phyloP scores from a whole-genome alignment of 2,329 filamentous ascomycete genomes.

The Sclerotinia sclerotiorum region DNA sequence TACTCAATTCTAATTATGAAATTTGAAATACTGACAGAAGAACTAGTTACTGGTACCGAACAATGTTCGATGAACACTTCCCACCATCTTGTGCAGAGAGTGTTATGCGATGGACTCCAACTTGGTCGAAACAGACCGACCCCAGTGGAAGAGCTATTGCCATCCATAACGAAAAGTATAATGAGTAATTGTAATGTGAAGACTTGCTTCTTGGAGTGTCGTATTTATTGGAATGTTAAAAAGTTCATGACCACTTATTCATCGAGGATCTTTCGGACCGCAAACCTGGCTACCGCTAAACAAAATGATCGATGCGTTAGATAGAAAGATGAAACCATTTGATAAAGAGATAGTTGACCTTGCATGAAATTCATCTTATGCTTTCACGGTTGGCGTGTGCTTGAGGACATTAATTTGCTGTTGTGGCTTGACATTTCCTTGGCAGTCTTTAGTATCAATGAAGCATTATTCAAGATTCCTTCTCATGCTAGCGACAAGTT shows the following conservation, averaged over 20 bases:
- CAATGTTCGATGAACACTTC: conserved; percentile 99
- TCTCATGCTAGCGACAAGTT: not conserved
- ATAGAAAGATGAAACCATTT: conserved; percentile 24
- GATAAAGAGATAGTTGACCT: conserved; percentile 17
- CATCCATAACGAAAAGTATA: conserved; percentile 74
- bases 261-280: not conserved
- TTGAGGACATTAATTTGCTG: not conserved
- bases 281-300: not conserved
- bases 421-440: not conserved
- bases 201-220: conserved; percentile 1
- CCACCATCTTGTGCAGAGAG: conserved; percentile 86
- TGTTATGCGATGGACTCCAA: conserved; percentile 95
- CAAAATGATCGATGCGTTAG: conserved; percentile 17
- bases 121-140: conserved; percentile 94
- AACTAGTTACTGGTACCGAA: conserved; percentile 86
- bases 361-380: conserved; percentile 11
- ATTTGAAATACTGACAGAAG: not conserved
- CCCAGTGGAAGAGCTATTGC: conserved; percentile 84
- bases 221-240: conserved; percentile 9
- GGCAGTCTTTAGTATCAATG: not conserved
- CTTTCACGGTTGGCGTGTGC: not conserved
- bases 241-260: not conserved
- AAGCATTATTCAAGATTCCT: not conserved
- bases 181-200: conserved; percentile 40
- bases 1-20: conserved; percentile 30